Conservation (phyloP, 2,329 filamentous ascomycete species). For the Gnomoniopsis sp. region DNA sequence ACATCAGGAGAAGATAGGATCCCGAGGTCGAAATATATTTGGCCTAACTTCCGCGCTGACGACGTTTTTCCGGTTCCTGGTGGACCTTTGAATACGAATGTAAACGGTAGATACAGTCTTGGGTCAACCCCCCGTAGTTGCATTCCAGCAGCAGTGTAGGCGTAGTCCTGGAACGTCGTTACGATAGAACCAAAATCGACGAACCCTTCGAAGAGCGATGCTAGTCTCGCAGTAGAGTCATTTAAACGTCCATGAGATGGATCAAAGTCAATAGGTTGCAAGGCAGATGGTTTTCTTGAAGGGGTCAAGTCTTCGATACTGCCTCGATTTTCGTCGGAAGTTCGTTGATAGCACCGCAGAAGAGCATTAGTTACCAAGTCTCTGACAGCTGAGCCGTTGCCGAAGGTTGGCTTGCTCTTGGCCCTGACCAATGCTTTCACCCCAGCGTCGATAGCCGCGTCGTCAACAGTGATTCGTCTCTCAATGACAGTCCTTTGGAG, state of each 20-base stretch:
- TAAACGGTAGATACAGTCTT: slow-evolving; percentile 47
- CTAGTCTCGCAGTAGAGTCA: not conserved
- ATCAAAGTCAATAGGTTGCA: not conserved
- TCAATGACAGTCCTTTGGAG: not conserved
- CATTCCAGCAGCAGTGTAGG: not conserved
- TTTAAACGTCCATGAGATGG: not conserved
- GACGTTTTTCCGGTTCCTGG: slow-evolving; percentile 60
- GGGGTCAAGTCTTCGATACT: no score
- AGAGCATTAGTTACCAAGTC: not conserved
- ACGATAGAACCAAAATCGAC: not conserved
- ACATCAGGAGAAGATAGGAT: slow-evolving; percentile 51
- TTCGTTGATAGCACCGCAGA: not conserved
- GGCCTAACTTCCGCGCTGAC: slow-evolving; percentile 53
- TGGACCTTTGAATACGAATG: slow-evolving; percentile 55
- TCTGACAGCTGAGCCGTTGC: not conserved
- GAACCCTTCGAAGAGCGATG: not conserved
- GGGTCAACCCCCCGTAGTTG: slow-evolving; percentile 38
- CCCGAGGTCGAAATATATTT: slow-evolving; percentile 57
- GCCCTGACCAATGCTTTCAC: not conserved
- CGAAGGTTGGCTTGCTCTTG: not conserved
- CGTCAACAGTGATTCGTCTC: not conserved
- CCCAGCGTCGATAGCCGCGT: not conserved
- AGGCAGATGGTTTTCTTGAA: not conserved
- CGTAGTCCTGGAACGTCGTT: not conserved
- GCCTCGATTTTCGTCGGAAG: no score